Percentiles rank a stretch among this genome's conserved stretches.
phyloP scores from a whole-genome alignment of 2,329 filamentous ascomycete genomes.

The Apiospora saccharicola region DNA sequence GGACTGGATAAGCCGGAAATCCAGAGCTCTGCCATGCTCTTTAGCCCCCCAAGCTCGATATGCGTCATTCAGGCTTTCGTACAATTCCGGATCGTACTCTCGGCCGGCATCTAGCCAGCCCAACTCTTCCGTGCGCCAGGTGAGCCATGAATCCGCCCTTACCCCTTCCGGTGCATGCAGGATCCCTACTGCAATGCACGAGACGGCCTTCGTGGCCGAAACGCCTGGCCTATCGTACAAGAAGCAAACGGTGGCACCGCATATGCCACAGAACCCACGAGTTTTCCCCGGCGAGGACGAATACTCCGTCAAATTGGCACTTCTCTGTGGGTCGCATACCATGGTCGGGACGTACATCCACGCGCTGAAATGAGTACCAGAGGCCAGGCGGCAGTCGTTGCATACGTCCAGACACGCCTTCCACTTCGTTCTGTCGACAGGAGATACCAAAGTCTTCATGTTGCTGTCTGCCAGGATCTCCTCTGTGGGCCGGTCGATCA shows the following conservation, averaged over 20 bases:
- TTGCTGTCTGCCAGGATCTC: constrained; percentile 41
- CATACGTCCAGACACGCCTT: constrained; percentile 50
- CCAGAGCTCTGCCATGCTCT: constrained; percentile 41
- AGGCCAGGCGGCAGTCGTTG: constrained; percentile 52
- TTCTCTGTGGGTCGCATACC: constrained; percentile 46
- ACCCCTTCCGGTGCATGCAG: constrained; percentile 53
- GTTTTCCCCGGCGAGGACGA: constrained; percentile 46
- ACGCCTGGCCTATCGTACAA: constrained; percentile 38
- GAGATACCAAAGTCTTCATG: constrained; percentile 46
- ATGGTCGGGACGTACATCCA: constrained; percentile 53
- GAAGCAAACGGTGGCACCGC: constrained; percentile 54
- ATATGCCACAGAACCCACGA: constrained; percentile 54
- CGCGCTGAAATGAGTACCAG: constrained; percentile 49
- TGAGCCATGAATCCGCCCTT: constrained; percentile 54
- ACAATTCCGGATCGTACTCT: constrained; percentile 36
- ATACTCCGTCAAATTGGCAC: constrained; percentile 50
- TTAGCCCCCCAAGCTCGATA: constrained; percentile 47
- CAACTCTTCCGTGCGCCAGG: constrained; percentile 50
- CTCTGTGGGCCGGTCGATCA: constrained; percentile 48
- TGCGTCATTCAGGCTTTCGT: constrained; percentile 37
- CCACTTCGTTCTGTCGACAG: constrained; percentile 51
- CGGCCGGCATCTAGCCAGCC: constrained; percentile 42
- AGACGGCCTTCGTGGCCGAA: constrained; percentile 42
- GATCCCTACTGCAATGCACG: constrained; percentile 53
- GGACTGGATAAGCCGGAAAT: constrained; percentile 24